Evolutionary conservation across 2,329 filamentous ascomycete genomes (phyloP), one percentile per base, ranked within the genome.

Genomic region (Cytospora chrysosperma): DNA sequence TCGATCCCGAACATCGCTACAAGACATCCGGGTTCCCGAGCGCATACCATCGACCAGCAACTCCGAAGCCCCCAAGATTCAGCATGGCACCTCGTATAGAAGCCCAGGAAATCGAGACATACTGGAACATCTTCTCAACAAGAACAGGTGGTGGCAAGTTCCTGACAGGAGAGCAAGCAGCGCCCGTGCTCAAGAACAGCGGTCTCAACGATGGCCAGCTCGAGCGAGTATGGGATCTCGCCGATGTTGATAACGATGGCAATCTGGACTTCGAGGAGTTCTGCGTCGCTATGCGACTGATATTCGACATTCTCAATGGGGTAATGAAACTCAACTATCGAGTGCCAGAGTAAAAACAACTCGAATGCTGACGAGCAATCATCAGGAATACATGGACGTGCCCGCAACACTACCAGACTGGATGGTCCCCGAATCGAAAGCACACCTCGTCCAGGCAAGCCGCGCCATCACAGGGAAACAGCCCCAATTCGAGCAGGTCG

Each of bases 251-350:
- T 78, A 93, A 93, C 71, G 95, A 99, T 80, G 95, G 95, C 67
- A 96, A 96, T 77, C 83, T 99, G 61, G 95, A 99, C 78, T 99
- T 99, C 80, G 95, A 99, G 79, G 95, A 99, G 82, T 99, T 99
- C 76, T 99, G 95, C 77, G 95, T 99, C 64, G 95, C 93, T 47
- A 99, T 99, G 95, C 87, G 95, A 73, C 81, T 99, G 72, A 97
- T 98, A 72, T 99, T 98, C 76, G 95, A 99, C 75, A 81, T 98
- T 69, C 88, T 99, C 70, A 99, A 99, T 73, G 95, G 95, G 71
- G 92, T 96, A 83, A 85, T 79, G n/a, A 28, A 15, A 19, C 21
- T 15, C 15, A 15, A 2, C 10, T n/a, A 27, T 24, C 7, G 40
- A 53, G 30, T 47, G n/a, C n/a, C n/a, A n/a, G n/a, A n/a, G 5